Evolutionary conservation across 1,139 yeast genomes (phyloP).

Genomic region (Suhomyces guaymorum): DNA sequence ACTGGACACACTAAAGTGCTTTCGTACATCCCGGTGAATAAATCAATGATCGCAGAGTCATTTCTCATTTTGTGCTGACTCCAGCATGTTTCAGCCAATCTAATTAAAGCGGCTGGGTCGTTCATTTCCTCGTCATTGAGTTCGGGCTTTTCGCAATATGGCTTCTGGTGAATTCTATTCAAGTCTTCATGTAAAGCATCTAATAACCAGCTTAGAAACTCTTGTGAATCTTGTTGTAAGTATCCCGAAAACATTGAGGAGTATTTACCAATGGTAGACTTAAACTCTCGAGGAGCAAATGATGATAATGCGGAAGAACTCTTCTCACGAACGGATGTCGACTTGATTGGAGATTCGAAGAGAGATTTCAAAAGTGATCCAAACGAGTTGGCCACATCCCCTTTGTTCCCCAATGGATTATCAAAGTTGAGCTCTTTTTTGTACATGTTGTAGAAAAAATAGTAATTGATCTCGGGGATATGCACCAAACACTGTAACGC

Average conservation of each 20-base stretch:
- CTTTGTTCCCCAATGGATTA: constrained; percentile 85
- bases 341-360: constrained; percentile 38
- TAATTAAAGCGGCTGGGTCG: constrained; percentile 54
- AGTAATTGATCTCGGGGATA: constrained; percentile 78
- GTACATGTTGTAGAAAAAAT: constrained; percentile 66
- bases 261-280: constrained; percentile 73
- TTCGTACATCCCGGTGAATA: constrained; percentile 88
- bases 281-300: constrained; percentile 73
- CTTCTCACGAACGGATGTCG: constrained; percentile 3
- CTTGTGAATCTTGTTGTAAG: constrained; percentile 95
- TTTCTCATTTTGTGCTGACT: constrained; percentile 74
- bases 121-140: constrained; percentile 59
- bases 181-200: constrained; percentile 95
- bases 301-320: constrained; percentile 9
- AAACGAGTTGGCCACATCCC: constrained; percentile 77
- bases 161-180: constrained; percentile 78
- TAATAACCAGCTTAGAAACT: constrained; percentile 81
- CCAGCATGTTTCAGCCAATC: constrained; percentile 80
- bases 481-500: constrained; percentile 90
- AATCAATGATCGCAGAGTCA: constrained; percentile 80
- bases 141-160: constrained; percentile 89
- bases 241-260: constrained; percentile 85
- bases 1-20: constrained; percentile 88
- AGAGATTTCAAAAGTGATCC: constrained; percentile 63
- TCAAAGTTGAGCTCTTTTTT: constrained; percentile 65